A percentile compares a stretch with the other conserved stretches of the same genome.
phyloP scores from a whole-genome alignment of 2,329 filamentous ascomycete species.

The Neofusicoccum laricinum region DNA sequence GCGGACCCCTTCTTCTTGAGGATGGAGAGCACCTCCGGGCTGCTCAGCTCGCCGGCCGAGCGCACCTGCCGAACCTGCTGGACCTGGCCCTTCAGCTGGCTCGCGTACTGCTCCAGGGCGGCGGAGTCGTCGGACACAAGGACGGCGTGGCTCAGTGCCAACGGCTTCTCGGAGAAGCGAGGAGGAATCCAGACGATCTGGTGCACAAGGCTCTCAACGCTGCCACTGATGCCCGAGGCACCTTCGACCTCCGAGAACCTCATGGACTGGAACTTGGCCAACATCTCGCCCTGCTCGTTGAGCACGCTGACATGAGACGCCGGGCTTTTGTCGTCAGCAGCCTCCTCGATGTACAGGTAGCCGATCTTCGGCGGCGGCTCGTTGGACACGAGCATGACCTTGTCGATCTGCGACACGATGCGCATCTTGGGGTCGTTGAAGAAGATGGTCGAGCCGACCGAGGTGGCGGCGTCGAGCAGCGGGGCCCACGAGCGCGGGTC shows the following conservation, averaged over 20 bases:
- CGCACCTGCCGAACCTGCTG: neutral
- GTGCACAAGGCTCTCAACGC: slow-evolving; percentile 35
- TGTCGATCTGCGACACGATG: slow-evolving; percentile 35
- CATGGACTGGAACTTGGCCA: slow-evolving; percentile 36
- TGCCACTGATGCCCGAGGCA: slow-evolving; percentile 20
- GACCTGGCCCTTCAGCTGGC: slow-evolving; percentile 20
- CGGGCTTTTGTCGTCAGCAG: slow-evolving; percentile 24
- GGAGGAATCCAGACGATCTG: slow-evolving; percentile 39
- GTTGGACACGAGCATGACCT: slow-evolving; percentile 25
- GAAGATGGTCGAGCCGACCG: slow-evolving; percentile 42
- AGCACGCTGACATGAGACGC: slow-evolving; percentile 31
- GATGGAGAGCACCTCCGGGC: slow-evolving; percentile 7
- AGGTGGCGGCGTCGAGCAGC: slow-evolving; percentile 43
- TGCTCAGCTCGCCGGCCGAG: neutral
- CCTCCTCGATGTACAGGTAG: slow-evolving; percentile 34
- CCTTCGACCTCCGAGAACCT: slow-evolving; percentile 42
- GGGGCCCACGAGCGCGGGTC: slow-evolving; percentile 37
- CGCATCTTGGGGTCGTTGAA: slow-evolving; percentile 36
- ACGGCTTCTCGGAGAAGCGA: slow-evolving; percentile 30
- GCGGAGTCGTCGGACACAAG: slow-evolving; percentile 26
- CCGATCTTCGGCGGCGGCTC: slow-evolving; percentile 30
- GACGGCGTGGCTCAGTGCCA: slow-evolving; percentile 25
- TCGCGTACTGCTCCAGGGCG: slow-evolving; percentile 21
- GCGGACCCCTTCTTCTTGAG: slow-evolving; percentile 16
- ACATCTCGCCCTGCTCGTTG: slow-evolving; percentile 27